Base-by-base conservation (phyloP, 1,284 basidiomycete species). In the Trichosporon sp. region DNA sequence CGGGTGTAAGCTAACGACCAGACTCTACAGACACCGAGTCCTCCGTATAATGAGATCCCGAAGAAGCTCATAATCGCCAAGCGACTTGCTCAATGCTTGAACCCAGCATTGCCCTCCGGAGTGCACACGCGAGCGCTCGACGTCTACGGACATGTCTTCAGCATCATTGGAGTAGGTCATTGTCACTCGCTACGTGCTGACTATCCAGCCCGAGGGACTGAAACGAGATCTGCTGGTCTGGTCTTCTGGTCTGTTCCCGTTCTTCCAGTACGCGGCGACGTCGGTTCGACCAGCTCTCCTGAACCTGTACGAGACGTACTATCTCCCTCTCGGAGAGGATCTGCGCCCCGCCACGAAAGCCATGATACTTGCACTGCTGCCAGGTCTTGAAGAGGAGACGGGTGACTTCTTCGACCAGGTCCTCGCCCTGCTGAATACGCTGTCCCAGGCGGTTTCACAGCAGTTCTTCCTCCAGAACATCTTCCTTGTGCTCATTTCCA, bases 401-500 rank as follows among this genome's bases (percentile, higher is more conserved):
- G 92, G 93, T 2, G 95, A 98, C 81, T 97, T 92, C 83, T 98
- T 98, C 76, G 96, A 99, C 64, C 92, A 93, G 91, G 92, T 95
- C n/a, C 80, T 98, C 31, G 85, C 85, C 31, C 83, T 99, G 6
- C 85, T 99, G 64, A 93, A 95, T 81, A 86, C 88, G 29, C 83
- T 99, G 1, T 92, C 93, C 2, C 88, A 89, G 35, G 90, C 92
- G 0, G 90, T 96, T 18, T 90, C 91, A 2, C 88, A 88, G 0
- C 87, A 91, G 0, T 98, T 96, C 85, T 98, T 98, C 85, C 88
- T 97, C 75, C 94, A 98, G 81, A 98, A 93, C 75, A 86, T 98
- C 47, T 98, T 95, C 92, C 87, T 98, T 27, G 88, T 93, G 64
- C 91, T 98, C 86, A 87, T 98, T 68, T 95, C 94, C 0, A 90